Percentiles rank a stretch among this genome's conserved stretches.
phyloP scores from a whole-genome alignment of 2,329 filamentous ascomycete species.

The Pseudopyricularia javanii region DNA sequence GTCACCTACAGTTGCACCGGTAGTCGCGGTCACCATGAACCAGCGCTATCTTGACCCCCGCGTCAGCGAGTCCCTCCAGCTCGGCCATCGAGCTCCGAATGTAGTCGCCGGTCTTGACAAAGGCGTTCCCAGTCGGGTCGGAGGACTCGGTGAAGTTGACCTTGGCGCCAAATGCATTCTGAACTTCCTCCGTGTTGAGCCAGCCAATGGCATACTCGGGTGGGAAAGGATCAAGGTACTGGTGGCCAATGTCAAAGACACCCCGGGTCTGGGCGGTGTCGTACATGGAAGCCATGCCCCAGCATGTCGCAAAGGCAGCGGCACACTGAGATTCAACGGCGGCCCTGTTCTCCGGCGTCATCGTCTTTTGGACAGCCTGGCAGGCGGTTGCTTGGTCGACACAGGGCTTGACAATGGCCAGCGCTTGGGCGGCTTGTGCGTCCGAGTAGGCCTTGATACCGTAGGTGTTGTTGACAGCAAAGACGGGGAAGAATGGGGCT shows the following conservation, averaged over 20 bases:
- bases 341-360: background rate
- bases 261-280: background rate
- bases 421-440: background rate
- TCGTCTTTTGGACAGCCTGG: background rate
- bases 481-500: slow-evolving; percentile 28
- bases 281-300: background rate
- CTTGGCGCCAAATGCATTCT: slow-evolving; percentile 42
- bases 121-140: slow-evolving; percentile 26
- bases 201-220: slow-evolving; percentile 37
- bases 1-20: slow-evolving; percentile 25
- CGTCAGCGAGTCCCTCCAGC: slow-evolving; percentile 36
- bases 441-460: slow-evolving; percentile 7
- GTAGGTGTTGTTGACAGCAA: slow-evolving; percentile 30
- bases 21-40: slow-evolving; percentile 46
- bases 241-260: slow-evolving; percentile 39
- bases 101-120: slow-evolving; percentile 18
- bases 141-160: slow-evolving; percentile 40
- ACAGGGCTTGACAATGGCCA: background rate
- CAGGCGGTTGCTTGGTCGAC: background rate
- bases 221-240: slow-evolving; percentile 32
- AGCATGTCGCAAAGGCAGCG: background rate
- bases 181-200: slow-evolving; percentile 40
- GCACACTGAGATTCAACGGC: background rate
- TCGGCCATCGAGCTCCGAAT: slow-evolving; percentile 24
- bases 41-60: slow-evolving; percentile 39